phyloP scores from a whole-genome alignment of 2,329 filamentous ascomycete genomes.

The Acrocalymma vagum region DNA sequence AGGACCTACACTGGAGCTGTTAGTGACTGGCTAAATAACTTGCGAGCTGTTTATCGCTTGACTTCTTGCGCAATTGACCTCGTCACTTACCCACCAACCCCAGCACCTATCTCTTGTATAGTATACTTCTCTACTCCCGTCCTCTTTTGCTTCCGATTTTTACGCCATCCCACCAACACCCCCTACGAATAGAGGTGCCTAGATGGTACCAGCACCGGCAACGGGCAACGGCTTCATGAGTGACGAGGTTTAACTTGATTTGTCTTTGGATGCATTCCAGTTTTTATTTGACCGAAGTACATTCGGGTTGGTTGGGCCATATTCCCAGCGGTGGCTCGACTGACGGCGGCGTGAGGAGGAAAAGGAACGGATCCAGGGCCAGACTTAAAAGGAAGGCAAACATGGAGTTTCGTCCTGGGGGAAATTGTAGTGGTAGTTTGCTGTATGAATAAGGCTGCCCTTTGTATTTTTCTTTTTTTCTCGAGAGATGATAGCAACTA shows the following conservation, averaged over 20 bases:
- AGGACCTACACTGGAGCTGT: conserved; percentile 8
- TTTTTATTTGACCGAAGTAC: too few species aligned
- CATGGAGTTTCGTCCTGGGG: too few species aligned
- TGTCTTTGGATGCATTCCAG: conserved; percentile 26
- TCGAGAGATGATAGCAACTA: too few species aligned
- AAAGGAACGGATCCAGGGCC: too few species aligned
- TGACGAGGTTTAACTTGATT: conserved; percentile 29
- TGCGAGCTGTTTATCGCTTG: too few species aligned
- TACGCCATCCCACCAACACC: too few species aligned
- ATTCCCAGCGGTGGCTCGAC: conserved; percentile 1
- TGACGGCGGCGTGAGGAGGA: conserved; percentile 4
- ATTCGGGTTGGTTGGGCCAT: conserved; percentile 8
- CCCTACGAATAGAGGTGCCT: conserved; percentile 15
- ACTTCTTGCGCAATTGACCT: conserved; percentile 6
- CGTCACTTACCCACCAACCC: conserved; percentile 3
- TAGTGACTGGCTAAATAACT: conserved; percentile 15
- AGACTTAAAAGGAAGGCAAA: conserved; percentile 8
- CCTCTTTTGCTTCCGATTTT: neutral
- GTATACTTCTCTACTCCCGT: conserved; percentile 20
- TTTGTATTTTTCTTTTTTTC: too few species aligned
- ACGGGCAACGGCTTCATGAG: conserved; percentile 26
- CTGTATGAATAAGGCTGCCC: conserved; percentile 31
- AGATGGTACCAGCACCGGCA: conserved; percentile 19
- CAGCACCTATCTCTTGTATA: conserved; percentile 29
- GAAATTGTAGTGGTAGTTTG: conserved; percentile 9